Percentiles rank a stretch among this genome's conserved stretches.
These are phyloP conservation scores for Hymenoscyphus fructigenus DNA, from an alignment of 2,329 filamentous ascomycete species.

Conservation along the genomic window DNA sequence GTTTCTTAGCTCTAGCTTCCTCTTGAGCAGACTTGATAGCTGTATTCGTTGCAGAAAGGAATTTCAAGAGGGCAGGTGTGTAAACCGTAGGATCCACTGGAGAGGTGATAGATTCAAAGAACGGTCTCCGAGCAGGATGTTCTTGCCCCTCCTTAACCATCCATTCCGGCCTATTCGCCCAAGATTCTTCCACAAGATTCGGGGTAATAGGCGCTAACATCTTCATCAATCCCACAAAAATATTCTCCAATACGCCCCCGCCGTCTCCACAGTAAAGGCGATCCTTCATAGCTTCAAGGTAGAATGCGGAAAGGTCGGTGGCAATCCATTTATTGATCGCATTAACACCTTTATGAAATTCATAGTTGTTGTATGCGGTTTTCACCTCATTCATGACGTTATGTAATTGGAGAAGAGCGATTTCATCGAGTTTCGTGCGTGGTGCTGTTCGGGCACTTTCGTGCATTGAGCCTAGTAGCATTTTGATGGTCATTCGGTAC, in stretches of 20 bases:
- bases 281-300: slow-evolving; percentile 91
- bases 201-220: slow-evolving; percentile 83
- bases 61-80: slow-evolving; percentile 25
- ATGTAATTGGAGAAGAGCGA: slow-evolving; percentile 74
- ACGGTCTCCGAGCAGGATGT: slow-evolving; percentile 44
- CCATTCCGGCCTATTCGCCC: slow-evolving; percentile 70
- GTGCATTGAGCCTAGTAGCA: slow-evolving; percentile 76
- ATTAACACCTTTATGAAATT: slow-evolving; percentile 78
- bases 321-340: slow-evolving; percentile 79
- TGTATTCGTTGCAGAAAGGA: slow-evolving; percentile 43
- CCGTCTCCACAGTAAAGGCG: slow-evolving; percentile 80
- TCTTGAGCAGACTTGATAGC: slow-evolving; percentile 78
- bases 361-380: slow-evolving; percentile 65
- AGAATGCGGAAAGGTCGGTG: slow-evolving; percentile 85
- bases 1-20: slow-evolving; percentile 66
- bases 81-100: slow-evolving; percentile 8
- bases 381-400: slow-evolving; percentile 65
- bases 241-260: slow-evolving; percentile 60
- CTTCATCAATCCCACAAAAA: slow-evolving; percentile 71
- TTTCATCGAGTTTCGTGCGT: slow-evolving; percentile 64
- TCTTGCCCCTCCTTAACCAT: slow-evolving; percentile 47
- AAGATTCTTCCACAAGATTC: slow-evolving; percentile 82
- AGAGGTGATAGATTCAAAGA: slow-evolving; percentile 22
- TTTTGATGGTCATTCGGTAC: slow-evolving; percentile 86
- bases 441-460: slow-evolving; percentile 43